Evolutionary conservation across 768 basidiomycete genomes (phyloP), one percentile per base, ranked within the genome.

Genomic region (Tylopilus felleus): DNA sequence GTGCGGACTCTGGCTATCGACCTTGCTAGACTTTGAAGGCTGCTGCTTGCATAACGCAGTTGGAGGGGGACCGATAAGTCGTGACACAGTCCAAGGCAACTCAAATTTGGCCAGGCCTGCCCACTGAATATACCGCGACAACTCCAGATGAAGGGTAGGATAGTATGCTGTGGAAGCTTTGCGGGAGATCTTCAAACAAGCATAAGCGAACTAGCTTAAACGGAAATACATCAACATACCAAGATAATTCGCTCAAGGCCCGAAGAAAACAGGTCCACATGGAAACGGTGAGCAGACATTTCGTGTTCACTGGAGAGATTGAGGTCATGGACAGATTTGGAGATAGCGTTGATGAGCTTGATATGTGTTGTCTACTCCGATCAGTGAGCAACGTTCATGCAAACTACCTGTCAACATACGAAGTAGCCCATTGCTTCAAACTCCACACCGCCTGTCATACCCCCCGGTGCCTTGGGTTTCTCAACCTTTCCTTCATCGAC

Each of bases 371-470:
- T 93, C 95, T 98, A 59, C 6, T 31, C 25, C 21, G 25, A 35
- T 22, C 2, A 8, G 42, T 61, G 63, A 65, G 60, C 8, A 40
- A 25, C 48, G 19, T 41, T 36, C 35, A 39, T 35, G 39, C 29
- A 51, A 39, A 27, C 53, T 19, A 27, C 16, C 31, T 22, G 5
- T 49, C n/a, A 40, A 75, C 90, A 60, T 63, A 98, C 96, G 64
- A 95, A 84, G 71, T 98, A 98, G 16, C 81, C 80, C 85, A 98
- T 96, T 5, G 96, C 96, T 73, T 99, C 97, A 65, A 87, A 95
- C 66, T 99, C 97, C 13, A 99, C 97, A 6, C 97, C 97, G 7
- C 96, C 97, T 0, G 97, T 98, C 86, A 98, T 98, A 16, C 97
- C 96, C 6, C 94, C 93, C 3, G 97, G 97, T 13, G 97, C 96